Conservation (phyloP, 2,329 filamentous ascomycete genomes). For the Colletotrichum sp. region DNA sequence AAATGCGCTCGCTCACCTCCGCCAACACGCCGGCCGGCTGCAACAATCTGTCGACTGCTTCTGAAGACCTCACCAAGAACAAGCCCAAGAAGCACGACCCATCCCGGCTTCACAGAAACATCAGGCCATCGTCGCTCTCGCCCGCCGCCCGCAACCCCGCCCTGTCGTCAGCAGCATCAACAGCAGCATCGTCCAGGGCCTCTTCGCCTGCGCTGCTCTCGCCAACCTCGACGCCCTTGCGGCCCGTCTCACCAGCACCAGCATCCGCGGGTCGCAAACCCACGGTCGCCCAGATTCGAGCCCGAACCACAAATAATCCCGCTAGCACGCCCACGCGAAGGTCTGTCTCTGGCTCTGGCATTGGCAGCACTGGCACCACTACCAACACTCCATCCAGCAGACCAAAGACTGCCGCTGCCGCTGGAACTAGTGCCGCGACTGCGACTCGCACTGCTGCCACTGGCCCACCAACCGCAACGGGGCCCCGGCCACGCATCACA, state of each 20-base stretch:
- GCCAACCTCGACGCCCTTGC: conserved; percentile 36
- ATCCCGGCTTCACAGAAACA: conserved; percentile 11
- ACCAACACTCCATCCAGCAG: background rate
- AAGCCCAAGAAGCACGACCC: conserved; percentile 15
- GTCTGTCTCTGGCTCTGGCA: background rate
- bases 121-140: conserved; percentile 19
- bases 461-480: conserved; percentile 18
- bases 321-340: background rate
- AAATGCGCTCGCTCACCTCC: conserved; percentile 11
- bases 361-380: background rate
- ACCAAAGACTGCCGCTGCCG: background rate
- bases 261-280: background rate
- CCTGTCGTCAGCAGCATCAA: conserved; percentile 24
- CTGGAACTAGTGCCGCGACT: background rate
- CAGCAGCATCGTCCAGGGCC: conserved; percentile 2
- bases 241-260: conserved; percentile 16
- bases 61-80: background rate
- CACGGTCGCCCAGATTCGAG: conserved; percentile 3
- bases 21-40: background rate
- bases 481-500: conserved; percentile 19
- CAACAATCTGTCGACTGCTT: conserved; percentile 1
- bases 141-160: conserved; percentile 13
- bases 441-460: background rate
- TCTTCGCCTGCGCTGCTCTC: background rate
- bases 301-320: conserved; percentile 14